Conservation (phyloP, 2,329 filamentous ascomycete genomes). For the Ophiostoma ips region DNA sequence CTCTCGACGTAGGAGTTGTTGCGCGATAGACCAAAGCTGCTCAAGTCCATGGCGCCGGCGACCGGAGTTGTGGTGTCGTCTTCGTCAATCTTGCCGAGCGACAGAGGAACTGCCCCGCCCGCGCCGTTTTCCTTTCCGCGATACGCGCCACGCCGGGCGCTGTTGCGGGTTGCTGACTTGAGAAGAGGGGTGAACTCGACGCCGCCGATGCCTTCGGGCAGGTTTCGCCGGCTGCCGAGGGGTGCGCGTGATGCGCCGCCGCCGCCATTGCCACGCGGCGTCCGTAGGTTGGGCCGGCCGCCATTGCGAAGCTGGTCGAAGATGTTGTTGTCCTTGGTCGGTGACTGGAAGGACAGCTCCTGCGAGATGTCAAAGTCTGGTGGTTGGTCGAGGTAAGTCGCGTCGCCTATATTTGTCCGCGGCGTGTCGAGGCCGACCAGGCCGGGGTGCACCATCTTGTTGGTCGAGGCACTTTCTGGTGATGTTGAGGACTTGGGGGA, state of each 20-base stretch:
- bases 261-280: slow-evolving; percentile 46
- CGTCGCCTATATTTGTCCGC: slow-evolving; percentile 70
- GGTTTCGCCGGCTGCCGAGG: slow-evolving; percentile 57
- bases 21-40: slow-evolving; percentile 51
- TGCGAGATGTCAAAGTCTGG: slow-evolving; percentile 73
- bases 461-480: neutral
- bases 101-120: slow-evolving; percentile 50
- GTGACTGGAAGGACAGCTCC: slow-evolving; percentile 76
- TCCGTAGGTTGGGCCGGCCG: slow-evolving; percentile 47
- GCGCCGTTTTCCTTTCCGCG: slow-evolving; percentile 48
- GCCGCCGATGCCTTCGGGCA: slow-evolving; percentile 48
- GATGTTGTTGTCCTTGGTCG: slow-evolving; percentile 62
- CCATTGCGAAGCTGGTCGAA: slow-evolving; percentile 61
- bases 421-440: slow-evolving; percentile 65
- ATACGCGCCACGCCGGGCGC: slow-evolving; percentile 39
- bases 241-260: slow-evolving; percentile 53
- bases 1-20: slow-evolving; percentile 51
- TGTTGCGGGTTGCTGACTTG: slow-evolving; percentile 64
- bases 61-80: slow-evolving; percentile 59
- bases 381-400: slow-evolving; percentile 59
- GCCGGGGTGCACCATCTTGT: slow-evolving; percentile 50
- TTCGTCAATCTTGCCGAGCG: slow-evolving; percentile 50
- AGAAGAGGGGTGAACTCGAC: slow-evolving; percentile 91
- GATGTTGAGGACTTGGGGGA: neutral
- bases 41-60: slow-evolving; percentile 47